phyloP scores from a whole-genome alignment of 2,329 filamentous ascomycete genomes.

The Pseudocercospora crystallina region DNA sequence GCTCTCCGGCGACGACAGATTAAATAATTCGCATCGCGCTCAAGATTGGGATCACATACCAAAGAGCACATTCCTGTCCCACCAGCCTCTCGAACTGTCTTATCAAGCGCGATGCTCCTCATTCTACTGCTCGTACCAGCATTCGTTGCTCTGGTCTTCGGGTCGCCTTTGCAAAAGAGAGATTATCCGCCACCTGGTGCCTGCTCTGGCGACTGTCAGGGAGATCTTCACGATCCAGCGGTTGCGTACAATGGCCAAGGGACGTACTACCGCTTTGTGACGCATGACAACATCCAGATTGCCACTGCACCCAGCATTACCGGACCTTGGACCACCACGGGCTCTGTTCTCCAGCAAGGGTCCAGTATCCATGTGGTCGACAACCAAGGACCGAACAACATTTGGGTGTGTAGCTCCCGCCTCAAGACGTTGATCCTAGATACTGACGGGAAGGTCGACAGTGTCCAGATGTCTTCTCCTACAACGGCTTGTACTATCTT shows the following conservation, averaged over 20 bases:
- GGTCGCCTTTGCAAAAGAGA: conserved; percentile 15
- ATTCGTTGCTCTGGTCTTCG: conserved; percentile 1
- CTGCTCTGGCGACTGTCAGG: conserved; percentile 19
- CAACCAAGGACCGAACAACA: conserved; percentile 47
- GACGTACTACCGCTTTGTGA: conserved; percentile 54
- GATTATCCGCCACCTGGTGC: conserved; percentile 17
- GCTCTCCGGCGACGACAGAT: no score
- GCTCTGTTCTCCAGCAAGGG: conserved; percentile 47
- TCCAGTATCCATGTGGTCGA: conserved; percentile 50
- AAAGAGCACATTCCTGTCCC: no score
- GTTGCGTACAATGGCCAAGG: conserved; percentile 21
- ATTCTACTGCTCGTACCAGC: no score
- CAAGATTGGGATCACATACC: no score
- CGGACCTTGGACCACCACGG: conserved; percentile 52
- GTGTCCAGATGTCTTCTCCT: conserved; percentile 58
- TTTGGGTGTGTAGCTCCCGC: conserved; percentile 46
- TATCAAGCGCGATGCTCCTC: no score
- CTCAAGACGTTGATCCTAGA: no score
- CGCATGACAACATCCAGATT: conserved; percentile 50
- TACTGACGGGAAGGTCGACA: no score
- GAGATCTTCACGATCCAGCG: conserved; percentile 21
- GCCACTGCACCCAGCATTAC: conserved; percentile 46
- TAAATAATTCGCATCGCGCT: no score
- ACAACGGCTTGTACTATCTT: conserved; percentile 59
- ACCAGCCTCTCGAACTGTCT: no score